These are phyloP conservation scores for Hanseniaspora valbyensis DNA, from an alignment of 805 yeast genomes.

Conservation along the genomic window DNA sequence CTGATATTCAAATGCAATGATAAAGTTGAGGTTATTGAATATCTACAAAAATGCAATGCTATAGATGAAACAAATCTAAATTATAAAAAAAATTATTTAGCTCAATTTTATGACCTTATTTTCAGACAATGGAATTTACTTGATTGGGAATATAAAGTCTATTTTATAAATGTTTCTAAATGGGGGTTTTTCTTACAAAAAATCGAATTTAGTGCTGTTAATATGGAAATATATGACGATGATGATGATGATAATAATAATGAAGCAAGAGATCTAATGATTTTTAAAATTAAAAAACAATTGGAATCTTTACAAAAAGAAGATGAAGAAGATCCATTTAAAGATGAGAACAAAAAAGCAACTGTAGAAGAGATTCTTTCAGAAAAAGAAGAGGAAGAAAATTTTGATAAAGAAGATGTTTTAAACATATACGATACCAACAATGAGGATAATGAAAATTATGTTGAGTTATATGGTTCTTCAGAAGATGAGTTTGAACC, in stretches of 20 bases:
- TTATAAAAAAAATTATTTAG: neutral
- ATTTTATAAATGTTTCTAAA: slow-evolving; percentile 18
- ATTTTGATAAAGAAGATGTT: neutral
- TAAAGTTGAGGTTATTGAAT: neutral
- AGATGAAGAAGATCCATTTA: neutral
- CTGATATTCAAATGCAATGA: slow-evolving; percentile 21
- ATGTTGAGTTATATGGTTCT: slow-evolving; percentile 9
- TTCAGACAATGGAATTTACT: slow-evolving; percentile 20
- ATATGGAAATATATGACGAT: neutral
- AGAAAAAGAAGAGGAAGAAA: neutral
- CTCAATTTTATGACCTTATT: slow-evolving; percentile 17
- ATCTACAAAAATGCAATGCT: neutral
- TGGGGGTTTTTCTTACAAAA: neutral
- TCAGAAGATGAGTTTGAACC: slow-evolving; percentile 20
- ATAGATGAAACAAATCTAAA: neutral
- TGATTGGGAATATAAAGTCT: slow-evolving; percentile 23
- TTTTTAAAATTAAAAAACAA: neutral
- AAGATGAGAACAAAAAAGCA: neutral
- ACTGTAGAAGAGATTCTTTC: neutral
- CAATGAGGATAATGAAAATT: neutral
- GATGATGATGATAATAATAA: no score
- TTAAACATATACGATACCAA: neutral
- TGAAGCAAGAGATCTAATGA: no score
- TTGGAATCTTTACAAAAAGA: neutral
- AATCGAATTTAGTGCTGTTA: neutral